phyloP scores from a whole-genome alignment of 495 filamentous ascomycete species.

The Bombardia bombarda region DNA sequence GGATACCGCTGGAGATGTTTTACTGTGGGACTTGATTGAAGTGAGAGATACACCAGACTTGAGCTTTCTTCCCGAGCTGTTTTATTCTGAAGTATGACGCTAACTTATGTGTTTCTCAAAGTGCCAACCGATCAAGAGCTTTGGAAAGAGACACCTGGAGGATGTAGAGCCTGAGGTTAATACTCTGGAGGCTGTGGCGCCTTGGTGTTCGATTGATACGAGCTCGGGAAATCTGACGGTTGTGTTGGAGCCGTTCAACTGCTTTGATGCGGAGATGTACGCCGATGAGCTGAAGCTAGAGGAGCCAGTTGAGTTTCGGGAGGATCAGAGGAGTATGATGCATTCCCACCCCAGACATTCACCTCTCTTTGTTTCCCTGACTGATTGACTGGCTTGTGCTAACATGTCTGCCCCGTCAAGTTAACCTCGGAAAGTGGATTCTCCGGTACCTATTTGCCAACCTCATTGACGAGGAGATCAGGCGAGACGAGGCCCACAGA shows the following conservation, averaged over 20 bases:
- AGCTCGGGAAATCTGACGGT: constrained; percentile 85
- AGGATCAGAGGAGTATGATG: constrained; percentile 86
- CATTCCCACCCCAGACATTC: not conserved
- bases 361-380: too few species aligned
- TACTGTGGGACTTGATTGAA: constrained; percentile 88
- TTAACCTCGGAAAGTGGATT: constrained; percentile 97
- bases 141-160: constrained; percentile 88
- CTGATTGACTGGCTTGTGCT: constrained; percentile 7
- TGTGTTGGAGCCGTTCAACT: constrained; percentile 87
- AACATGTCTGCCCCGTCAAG: constrained; percentile 42
- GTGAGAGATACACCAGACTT: constrained; percentile 30
- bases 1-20: constrained; percentile 93
- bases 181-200: constrained; percentile 77
- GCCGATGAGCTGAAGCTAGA: constrained; percentile 74
- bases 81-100: too few species aligned
- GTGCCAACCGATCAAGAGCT: constrained; percentile 78
- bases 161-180: constrained; percentile 85
- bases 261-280: constrained; percentile 97
- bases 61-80: constrained; percentile 4
- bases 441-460: constrained; percentile 86
- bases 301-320: constrained; percentile 69
- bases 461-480: constrained; percentile 82
- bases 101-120: constrained; percentile 37
- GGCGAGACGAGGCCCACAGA: constrained; percentile 67
- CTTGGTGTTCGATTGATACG: constrained; percentile 93